Evolutionary conservation across 768 basidiomycete genomes (phyloP).

Genomic region (Kwoniella sp.): DNA sequence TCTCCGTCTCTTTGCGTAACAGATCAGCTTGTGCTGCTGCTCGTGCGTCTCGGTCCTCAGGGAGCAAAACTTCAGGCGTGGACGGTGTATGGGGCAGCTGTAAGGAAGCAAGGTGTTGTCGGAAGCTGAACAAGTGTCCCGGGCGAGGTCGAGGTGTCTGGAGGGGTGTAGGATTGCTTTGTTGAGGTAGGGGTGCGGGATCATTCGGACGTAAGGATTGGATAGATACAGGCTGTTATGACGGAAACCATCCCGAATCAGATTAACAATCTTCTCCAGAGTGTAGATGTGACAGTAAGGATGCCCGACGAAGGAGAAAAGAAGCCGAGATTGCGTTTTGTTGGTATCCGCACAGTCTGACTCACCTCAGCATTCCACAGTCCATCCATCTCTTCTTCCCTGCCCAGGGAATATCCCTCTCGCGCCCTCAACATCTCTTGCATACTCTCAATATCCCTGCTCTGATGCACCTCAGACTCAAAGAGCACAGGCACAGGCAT

Average conservation of each 20-base stretch:
- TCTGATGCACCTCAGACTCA: constrained; percentile 27
- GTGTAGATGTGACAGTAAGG: no score
- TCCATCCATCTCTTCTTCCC: constrained; percentile 6
- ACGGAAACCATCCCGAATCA: not conserved
- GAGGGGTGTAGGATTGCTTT: not conserved
- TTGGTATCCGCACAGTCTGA: not conserved
- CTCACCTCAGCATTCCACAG: constrained; percentile 21
- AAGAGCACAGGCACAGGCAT: constrained; percentile 30
- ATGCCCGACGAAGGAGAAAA: no score
- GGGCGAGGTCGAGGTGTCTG: not conserved
- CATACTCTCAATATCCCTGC: not conserved
- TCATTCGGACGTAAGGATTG: constrained; percentile 22
- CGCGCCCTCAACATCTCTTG: not conserved
- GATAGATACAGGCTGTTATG: constrained; percentile 28
- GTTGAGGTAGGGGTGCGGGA: not conserved
- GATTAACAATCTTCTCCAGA: no score
- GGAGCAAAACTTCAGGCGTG: not conserved
- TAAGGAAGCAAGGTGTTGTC: constrained; percentile 5
- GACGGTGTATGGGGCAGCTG: constrained; percentile 2
- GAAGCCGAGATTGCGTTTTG: no score
- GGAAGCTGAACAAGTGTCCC: constrained; percentile 12
- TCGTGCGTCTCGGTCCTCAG: not conserved
- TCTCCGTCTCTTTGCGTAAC: not conserved
- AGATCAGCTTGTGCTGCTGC: not conserved
- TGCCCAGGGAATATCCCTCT: not conserved